Evolutionary conservation across 495 filamentous ascomycete genomes (phyloP), one percentile per base, ranked within the genome.

Genomic region (Halenospora varia): DNA sequence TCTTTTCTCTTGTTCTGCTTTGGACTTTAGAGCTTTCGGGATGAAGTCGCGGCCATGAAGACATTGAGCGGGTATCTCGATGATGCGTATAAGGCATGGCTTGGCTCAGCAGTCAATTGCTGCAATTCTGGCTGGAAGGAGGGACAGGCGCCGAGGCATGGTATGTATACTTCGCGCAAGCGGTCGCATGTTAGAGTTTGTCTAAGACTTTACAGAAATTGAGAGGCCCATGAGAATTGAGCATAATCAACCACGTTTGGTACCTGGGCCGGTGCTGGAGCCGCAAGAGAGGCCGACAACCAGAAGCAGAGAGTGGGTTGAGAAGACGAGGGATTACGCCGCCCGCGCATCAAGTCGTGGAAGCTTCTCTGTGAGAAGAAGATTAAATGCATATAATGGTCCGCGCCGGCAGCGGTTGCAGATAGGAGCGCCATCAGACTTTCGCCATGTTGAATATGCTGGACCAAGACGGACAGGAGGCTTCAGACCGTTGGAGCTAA

Each of bases 401-500:
- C 59, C 70, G 23, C 67, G 68, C 56, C 65, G 73, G 48, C 71
- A 79, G 49, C 73, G 68, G 25, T 71, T 79, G 47, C 73, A 67
- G 25, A 83, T 84, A 44, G 70, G 81, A 42, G 74, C 71, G 13
- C 82, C 82, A 1, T 72, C 77, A 3, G 77, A 84, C 46, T 84
- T 84, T 57, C 68, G 76, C 56, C 67, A 71, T 59, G 75, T 84
- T 1, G 68, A 76, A 23, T 68, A 69, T 26, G 66, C 71, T 25
- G 61, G 69, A 25, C 57, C 54, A 41, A 60, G 69, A 25, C 71
- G 67, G 41, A 70, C 71, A 40, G 62, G 68, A 20, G 69, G 76
- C 15, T 90, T 90, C 69, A 78, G 80, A 35, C 88, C 88, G 10
- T 75, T 94, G 39, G 82, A 93, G 70, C 76, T 95, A 49, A 90